phyloP scores from a whole-genome alignment of 176 grass and related monocot species.

The Oryza officinalis region DNA sequence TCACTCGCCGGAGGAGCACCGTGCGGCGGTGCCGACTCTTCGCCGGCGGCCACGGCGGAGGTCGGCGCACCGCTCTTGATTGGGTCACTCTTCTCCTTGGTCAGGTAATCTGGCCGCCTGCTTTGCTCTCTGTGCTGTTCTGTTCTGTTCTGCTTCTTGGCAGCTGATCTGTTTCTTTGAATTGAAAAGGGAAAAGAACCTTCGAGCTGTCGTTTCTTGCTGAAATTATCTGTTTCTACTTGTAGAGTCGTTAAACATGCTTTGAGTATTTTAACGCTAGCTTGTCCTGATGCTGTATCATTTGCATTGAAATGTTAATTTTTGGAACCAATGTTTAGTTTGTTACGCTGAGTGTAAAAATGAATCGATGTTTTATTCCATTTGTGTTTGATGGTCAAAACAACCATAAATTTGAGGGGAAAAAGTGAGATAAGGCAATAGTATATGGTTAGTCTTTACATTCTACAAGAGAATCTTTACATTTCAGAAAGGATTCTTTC shows the following conservation, averaged over 20 bases:
- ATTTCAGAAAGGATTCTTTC: neutral
- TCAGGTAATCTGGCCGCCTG: conserved; percentile 13
- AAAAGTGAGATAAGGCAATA: neutral
- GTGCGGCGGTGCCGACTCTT: neutral
- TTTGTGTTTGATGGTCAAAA: neutral
- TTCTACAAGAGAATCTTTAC: neutral
- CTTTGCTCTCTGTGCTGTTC: neutral
- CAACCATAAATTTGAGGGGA: neutral
- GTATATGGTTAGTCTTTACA: neutral
- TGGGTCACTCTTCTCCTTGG: neutral
- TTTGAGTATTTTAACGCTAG: neutral
- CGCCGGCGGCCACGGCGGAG: too few relatives aligned
- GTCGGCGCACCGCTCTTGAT: neutral
- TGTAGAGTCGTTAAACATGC: too few relatives aligned
- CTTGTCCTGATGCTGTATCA: neutral
- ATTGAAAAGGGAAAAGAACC: too few relatives aligned
- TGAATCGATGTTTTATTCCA: too few relatives aligned
- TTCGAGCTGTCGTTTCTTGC: neutral
- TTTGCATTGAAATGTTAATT: neutral
- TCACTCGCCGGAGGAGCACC: too few relatives aligned
- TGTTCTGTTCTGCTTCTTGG: neutral
- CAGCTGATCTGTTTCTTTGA: neutral
- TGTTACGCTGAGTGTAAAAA: too few relatives aligned
- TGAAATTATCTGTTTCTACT: neutral
- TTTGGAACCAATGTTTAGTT: neutral